A percentile compares a stretch with the other conserved stretches of the same genome.
Conservation (phyloP, 2,329 filamentous ascomycete species). For the Calonectria multiphialidica region DNA sequence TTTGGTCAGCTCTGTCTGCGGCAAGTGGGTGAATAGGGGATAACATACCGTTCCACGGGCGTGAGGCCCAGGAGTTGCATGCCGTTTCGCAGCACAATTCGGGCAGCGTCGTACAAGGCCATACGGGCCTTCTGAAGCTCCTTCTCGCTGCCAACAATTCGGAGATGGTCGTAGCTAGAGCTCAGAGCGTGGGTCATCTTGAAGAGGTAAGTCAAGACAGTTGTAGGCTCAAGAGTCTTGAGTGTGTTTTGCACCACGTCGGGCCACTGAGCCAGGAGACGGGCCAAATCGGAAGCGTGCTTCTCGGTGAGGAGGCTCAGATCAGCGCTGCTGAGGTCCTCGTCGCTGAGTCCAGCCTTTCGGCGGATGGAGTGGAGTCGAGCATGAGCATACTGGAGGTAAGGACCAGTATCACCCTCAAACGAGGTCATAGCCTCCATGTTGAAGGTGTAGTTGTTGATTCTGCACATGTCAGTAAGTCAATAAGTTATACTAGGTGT, state of each 20-base stretch:
- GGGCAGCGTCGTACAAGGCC: slow-evolving; percentile 82
- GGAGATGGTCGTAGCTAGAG: slow-evolving; percentile 84
- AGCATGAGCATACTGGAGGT: slow-evolving; percentile 86
- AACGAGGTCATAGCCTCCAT: slow-evolving; percentile 87
- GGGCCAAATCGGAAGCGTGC: slow-evolving; percentile 79
- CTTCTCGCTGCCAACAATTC: slow-evolving; percentile 83
- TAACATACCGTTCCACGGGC: slow-evolving; percentile 72
- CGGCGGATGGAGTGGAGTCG: slow-evolving; percentile 76
- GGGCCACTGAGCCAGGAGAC: slow-evolving; percentile 85
- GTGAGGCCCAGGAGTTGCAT: slow-evolving; percentile 85
- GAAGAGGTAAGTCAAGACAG: slow-evolving; percentile 74
- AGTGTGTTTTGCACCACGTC: slow-evolving; percentile 87
- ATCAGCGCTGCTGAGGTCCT: slow-evolving; percentile 73
- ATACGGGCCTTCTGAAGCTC: slow-evolving; percentile 76
- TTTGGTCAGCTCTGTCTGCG: slow-evolving; percentile 20
- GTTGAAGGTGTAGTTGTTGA: slow-evolving; percentile 80
- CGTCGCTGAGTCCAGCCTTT: slow-evolving; percentile 63
- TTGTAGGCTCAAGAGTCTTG: slow-evolving; percentile 82
- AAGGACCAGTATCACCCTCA: slow-evolving; percentile 87
- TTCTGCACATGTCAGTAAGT: slow-evolving; percentile 50
- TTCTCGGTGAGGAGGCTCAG: slow-evolving; percentile 76
- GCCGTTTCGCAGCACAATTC: slow-evolving; percentile 83
- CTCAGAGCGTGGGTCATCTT: slow-evolving; percentile 87
- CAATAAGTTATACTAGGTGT: accelerated
- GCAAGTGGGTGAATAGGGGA: neutral